Evolutionary conservation across 2,329 filamentous ascomycete species (phyloP).

Genomic region (Penicillium sp.): DNA sequence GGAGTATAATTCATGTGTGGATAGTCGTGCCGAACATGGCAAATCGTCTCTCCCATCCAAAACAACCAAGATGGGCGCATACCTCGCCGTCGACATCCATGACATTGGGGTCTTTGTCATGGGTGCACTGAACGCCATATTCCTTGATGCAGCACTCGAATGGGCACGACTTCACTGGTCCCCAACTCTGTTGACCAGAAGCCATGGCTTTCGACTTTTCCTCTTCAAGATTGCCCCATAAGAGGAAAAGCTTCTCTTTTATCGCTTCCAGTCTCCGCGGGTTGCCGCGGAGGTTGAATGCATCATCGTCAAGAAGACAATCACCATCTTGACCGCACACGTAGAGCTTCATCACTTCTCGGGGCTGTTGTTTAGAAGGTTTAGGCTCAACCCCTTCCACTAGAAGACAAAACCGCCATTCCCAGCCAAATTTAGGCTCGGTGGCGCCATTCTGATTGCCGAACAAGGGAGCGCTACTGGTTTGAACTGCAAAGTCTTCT

Average conservation of each 20-base stretch:
- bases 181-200: conserved; percentile 18
- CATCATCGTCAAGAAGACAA: conserved; percentile 56
- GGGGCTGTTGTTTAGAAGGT: conserved; percentile 36
- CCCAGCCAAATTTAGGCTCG: conserved; percentile 54
- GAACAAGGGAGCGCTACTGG: conserved; percentile 49
- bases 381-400: conserved; percentile 65
- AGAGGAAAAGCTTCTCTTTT: conserved; percentile 68
- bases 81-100: conserved; percentile 38
- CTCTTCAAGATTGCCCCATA: conserved; percentile 88
- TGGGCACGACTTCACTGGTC: conserved; percentile 51
- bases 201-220: conserved; percentile 49
- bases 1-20: conserved; percentile 16
- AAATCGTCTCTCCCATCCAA: conserved; percentile 63
- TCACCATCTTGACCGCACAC: conserved; percentile 63
- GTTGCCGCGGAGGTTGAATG: conserved; percentile 59
- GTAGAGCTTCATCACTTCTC: conserved; percentile 62
- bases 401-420: conserved; percentile 80
- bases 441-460: conserved; percentile 12
- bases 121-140: conserved; percentile 58
- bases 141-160: conserved; percentile 71
- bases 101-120: conserved; percentile 37
- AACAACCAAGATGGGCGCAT: conserved; percentile 44
- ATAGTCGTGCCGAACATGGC: conserved; percentile 66
- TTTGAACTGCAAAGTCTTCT: conserved; percentile 65
- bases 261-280: conserved; percentile 52